Evolutionary conservation across 306 rosid genomes (phyloP).

Genomic region (Calophaca sinica): DNA sequence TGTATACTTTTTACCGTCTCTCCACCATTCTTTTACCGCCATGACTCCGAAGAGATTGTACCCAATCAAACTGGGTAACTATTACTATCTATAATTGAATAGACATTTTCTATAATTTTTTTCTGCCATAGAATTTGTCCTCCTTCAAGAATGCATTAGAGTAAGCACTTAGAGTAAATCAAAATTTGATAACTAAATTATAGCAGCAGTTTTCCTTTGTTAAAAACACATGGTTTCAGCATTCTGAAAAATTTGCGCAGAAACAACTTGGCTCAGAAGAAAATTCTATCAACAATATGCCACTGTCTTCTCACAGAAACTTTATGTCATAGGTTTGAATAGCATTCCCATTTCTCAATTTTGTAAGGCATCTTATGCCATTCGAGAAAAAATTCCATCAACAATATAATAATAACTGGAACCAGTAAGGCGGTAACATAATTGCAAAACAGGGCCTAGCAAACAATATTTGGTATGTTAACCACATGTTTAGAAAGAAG

Average conservation of each 20-base stretch:
- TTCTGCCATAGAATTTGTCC: too few relatives aligned
- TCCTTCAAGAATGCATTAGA: too few relatives aligned
- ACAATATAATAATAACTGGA: slow-evolving; percentile 1
- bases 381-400: not conserved
- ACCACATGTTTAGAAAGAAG: not conserved
- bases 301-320: not conserved
- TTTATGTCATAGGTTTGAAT: not conserved
- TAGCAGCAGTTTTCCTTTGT: too few relatives aligned
- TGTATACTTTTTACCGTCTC: too few relatives aligned
- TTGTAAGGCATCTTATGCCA: not conserved
- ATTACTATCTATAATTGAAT: too few relatives aligned
- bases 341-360: not conserved
- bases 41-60: too few relatives aligned
- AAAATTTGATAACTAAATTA: not conserved
- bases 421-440: not conserved
- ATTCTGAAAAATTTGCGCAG: not conserved
- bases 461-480: slow-evolving; percentile 8
- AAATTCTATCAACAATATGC: not conserved
- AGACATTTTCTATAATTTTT: too few relatives aligned
- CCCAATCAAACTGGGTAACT: too few relatives aligned
- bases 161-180: too few relatives aligned
- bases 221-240: not conserved
- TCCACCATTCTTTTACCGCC: too few relatives aligned
- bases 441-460: slow-evolving; percentile 4
- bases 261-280: not conserved